These are phyloP conservation scores for Tricladium varicosporioides DNA, from an alignment of 2,329 filamentous ascomycete species.

Conservation along the genomic window DNA sequence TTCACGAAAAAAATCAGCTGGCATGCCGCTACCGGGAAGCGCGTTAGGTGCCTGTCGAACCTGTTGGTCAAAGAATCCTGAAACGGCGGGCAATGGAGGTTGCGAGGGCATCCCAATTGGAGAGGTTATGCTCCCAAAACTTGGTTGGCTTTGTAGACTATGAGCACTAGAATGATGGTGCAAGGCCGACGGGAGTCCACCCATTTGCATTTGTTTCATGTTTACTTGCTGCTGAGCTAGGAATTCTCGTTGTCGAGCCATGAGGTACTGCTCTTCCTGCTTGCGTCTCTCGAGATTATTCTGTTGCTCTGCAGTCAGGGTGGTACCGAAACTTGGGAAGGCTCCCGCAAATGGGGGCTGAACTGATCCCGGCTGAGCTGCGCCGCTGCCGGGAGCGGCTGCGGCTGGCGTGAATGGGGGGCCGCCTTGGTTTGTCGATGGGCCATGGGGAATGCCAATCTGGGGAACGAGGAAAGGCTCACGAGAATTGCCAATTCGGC, in stretches of 20 bases:
- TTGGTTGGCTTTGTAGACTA: constrained; percentile 94
- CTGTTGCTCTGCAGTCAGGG: constrained; percentile 94
- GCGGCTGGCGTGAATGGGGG: constrained; percentile 35
- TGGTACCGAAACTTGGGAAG: constrained; percentile 95
- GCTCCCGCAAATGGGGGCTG: constrained; percentile 88
- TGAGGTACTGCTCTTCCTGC: constrained; percentile 95
- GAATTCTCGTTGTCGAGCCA: constrained; percentile 93
- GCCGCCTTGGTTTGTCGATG: constrained; percentile 50
- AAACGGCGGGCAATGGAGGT: constrained; percentile 47
- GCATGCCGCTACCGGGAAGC: constrained; percentile 40
- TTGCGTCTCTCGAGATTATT: constrained; percentile 95
- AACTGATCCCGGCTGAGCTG: constrained; percentile 58
- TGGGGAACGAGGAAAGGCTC: constrained; percentile 97
- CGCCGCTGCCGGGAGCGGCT: constrained; percentile 35
- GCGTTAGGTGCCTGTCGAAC: constrained; percentile 42
- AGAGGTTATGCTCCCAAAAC: constrained; percentile 92
- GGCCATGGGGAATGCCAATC: constrained; percentile 90
- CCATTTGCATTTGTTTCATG: constrained; percentile 69
- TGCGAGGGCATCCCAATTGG: constrained; percentile 61
- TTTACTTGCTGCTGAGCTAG: constrained; percentile 83
- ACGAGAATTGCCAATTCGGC: constrained; percentile 93
- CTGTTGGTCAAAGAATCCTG: constrained; percentile 66
- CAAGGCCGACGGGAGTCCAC: constrained; percentile 51
- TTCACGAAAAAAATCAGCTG: constrained; percentile 58
- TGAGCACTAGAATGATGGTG: constrained; percentile 95